Base-by-base conservation (phyloP, 345 rosid genomes). In the Laguncularia racemosa region DNA sequence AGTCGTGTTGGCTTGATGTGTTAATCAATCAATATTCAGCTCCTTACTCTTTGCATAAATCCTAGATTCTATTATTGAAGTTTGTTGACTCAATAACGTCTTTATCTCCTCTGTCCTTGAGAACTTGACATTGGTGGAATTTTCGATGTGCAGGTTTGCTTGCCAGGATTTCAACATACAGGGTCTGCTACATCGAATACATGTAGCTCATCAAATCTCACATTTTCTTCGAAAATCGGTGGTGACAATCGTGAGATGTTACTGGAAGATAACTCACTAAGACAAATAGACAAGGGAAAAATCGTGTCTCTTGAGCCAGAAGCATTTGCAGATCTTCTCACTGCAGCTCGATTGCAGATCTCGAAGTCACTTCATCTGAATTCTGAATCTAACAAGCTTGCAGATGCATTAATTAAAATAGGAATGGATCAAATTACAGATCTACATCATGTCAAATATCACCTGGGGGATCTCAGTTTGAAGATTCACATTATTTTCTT, bases 351-450 rank as follows among this genome's bases (percentile, higher is more conserved):
- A 57, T 16, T 14, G 14, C 68, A 66, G 61, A 71, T 61, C 43
- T 21, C 50, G 56, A 68, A 62, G 13, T 76, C 81, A 1, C 43
- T 28, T 46, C 50, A 69, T 21, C 46, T 57, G 23, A 71, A 72
- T 16, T 7, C 51, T 45, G 60, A 46, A n/a, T 67, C 68, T 2
- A 76, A 62, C 79, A 71, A 69, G 68, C 61, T 77, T 58, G 53
- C 77, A 16, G 71, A 75, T 47, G 60, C 63, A 44, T 46, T 80
- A 21, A 53, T 79, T 44, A 46, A 53, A 54, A 51, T 46, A 16
- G 49, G 48, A 14, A 14, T 62, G 38, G 61, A 73, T 10, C 60
- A 71, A 55, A 52, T 55, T 50, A 61, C n/a, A 40, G 23, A 59
- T 49, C 16, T 67, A 4, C 75, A 77, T 17, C 64, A 64, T 63